phyloP scores from a whole-genome alignment of 225 moss, liverwort and hornwort species.

The Sphagnum contortum region DNA sequence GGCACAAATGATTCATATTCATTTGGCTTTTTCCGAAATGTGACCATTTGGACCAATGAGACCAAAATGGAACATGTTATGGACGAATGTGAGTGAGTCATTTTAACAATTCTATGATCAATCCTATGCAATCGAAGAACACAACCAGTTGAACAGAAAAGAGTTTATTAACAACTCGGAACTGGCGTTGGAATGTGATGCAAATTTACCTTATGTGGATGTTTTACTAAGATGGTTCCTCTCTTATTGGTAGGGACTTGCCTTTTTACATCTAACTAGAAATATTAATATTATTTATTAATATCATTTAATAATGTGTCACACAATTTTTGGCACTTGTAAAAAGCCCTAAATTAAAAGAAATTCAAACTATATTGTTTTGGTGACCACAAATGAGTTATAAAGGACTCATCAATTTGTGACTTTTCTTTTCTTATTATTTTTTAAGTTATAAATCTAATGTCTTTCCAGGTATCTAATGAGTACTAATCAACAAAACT shows the following conservation, averaged over 20 bases:
- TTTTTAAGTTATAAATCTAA: too few relatives aligned
- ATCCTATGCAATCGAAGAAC: slow-evolving; percentile 5
- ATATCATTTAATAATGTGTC: too few relatives aligned
- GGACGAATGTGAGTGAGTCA: slow-evolving; percentile 36
- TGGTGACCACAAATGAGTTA: too few relatives aligned
- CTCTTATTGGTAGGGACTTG: slow-evolving; percentile 11
- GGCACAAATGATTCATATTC: slow-evolving; percentile 33
- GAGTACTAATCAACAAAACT: too few relatives aligned
- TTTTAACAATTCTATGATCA: background rate
- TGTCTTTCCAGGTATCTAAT: too few relatives aligned
- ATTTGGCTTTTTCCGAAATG: slow-evolving; percentile 18
- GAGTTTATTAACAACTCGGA: slow-evolving; percentile 25
- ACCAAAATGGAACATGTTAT: slow-evolving; percentile 25
- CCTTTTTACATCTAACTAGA: too few relatives aligned
- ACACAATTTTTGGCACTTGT: too few relatives aligned
- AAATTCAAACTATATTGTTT: too few relatives aligned
- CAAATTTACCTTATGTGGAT: slow-evolving; percentile 11
- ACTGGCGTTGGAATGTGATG: slow-evolving; percentile 20
- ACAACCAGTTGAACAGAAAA: slow-evolving; percentile 5
- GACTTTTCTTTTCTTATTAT: too few relatives aligned
- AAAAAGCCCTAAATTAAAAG: too few relatives aligned
- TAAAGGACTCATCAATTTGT: too few relatives aligned
- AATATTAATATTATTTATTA: too few relatives aligned
- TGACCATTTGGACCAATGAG: background rate
- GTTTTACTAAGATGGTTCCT: slow-evolving; percentile 18